Evolutionary conservation across 1,284 basidiomycete genomes (phyloP).

Genomic region (Inonotus hispidus): DNA sequence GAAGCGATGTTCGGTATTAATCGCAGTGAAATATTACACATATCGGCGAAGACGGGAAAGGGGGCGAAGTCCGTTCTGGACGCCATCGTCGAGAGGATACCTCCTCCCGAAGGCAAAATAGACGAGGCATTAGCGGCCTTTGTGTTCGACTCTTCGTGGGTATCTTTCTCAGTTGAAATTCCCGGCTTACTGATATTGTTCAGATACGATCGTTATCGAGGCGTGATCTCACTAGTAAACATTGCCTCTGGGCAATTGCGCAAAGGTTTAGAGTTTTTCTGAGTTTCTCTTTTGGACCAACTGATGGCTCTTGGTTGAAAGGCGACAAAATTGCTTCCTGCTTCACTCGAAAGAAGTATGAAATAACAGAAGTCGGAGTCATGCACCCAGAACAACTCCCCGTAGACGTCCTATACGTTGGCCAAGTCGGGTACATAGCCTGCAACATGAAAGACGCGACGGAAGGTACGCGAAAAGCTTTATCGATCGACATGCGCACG

Average conservation of each 20-base stretch:
- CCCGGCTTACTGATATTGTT: slow-evolving; percentile 5
- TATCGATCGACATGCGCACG: not conserved
- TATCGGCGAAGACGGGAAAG: slow-evolving; percentile 91
- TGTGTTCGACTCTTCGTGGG: slow-evolving; percentile 89
- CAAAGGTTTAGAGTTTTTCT: slow-evolving; percentile 32
- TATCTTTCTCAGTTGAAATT: slow-evolving; percentile 19
- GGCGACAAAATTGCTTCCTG: slow-evolving; percentile 88
- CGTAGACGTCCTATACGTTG: slow-evolving; percentile 66
- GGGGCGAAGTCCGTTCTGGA: slow-evolving; percentile 41
- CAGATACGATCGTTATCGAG: slow-evolving; percentile 95
- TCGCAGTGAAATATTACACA: slow-evolving; percentile 64
- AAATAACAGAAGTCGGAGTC: slow-evolving; percentile 88
- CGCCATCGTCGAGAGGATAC: slow-evolving; percentile 80
- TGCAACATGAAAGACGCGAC: slow-evolving; percentile 98
- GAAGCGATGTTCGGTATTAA: slow-evolving; percentile 76
- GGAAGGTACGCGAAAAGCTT: slow-evolving; percentile 59
- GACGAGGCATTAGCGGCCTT: slow-evolving; percentile 73
- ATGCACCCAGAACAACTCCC: slow-evolving; percentile 87
- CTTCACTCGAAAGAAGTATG: slow-evolving; percentile 87
- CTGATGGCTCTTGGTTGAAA: slow-evolving; percentile 38
- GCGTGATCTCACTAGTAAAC: slow-evolving; percentile 90
- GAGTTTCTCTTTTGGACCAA: not conserved
- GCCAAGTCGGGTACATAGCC: slow-evolving; percentile 88
- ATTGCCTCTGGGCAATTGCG: slow-evolving; percentile 52
- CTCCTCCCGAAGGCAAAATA: slow-evolving; percentile 56